Base-by-base conservation (phyloP, 345 rosid genomes). In the Bruguiera sexangula region DNA sequence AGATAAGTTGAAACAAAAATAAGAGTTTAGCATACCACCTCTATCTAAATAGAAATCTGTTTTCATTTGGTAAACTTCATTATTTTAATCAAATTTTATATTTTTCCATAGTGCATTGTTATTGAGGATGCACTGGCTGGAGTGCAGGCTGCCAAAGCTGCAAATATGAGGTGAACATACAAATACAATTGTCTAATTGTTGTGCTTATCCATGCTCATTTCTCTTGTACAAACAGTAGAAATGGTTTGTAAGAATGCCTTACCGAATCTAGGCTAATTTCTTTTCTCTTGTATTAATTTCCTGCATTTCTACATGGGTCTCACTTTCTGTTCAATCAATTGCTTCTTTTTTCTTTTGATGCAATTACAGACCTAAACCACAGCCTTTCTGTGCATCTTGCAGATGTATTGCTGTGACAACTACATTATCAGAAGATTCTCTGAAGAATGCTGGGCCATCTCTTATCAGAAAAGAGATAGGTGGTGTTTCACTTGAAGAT, bases 61-160 rank as follows among this genome's bases (percentile, higher is more conserved):
- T 43, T 43, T 43, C 16, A 43, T 43, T 43, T 43, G 50, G 5
- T 43, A 15, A 43, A 15, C 50, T 43, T 43, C 50, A 43, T 13
- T 3, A 13, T 43, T 43, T 43, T 43, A 43, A 13, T 43, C 50
- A 43, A 43, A 43, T 13, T 43, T 43, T 11, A 43, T 43, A 15
- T 36, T 75, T 52, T 73, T 71, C 26, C 24, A 62, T 76, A 94
- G 98, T 91, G 98, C 67, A 62, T 94, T 79, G 96, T 91, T 67
- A 87, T 91, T 79, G 97, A 94, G 82, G 98, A 94, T 77, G 98
- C 98, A 50, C 79, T 89, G 70, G 97, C 97, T 65, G 98, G 98
- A 77, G 89, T 94, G 69, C 96, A 87, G 80, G 97, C 98, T 69
- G 98, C 98, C 36, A 81, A 86, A 78, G 96, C 97, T 75, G 98